Base-by-base conservation (phyloP, 176 grass and related monocot genomes). In the Lolium rigidum region DNA sequence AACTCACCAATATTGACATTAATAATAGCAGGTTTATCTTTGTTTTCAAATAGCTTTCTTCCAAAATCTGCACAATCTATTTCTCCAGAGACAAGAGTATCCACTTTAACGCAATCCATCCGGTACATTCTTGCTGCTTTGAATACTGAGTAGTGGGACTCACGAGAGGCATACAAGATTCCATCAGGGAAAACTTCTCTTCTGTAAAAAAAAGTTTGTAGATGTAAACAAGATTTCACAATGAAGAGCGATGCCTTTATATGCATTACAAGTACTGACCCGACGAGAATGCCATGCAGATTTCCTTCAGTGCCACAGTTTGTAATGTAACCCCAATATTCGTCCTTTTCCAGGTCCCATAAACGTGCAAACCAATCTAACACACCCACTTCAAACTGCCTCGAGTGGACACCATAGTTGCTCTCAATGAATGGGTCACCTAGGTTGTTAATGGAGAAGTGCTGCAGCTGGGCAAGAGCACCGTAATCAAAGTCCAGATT, bases 271-370 rank as follows among this genome's bases (percentile, higher is more conserved):
- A 41, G 41, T 50, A 87, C 87, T 83, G 20, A 95, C 93, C 93
- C 88, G 3, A 90, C 83, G 81, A 95, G 90, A 56, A 95, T 84
- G 3, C 93, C 93, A 74, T 92, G 93, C 35, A 95, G 61, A 77
- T 95, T 95, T 47, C 90, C 93, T 76, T 95, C 90, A 0, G 93
- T 95, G 21, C 93, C 90, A 8, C 93, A 88, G 62, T 88, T 95
- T 26, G 90, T 92, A 72, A 95, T 89, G 87, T 95, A 95, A 17
- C 93, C 93, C 93, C 92, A 95, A 12, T 95, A 95, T 44, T 88
- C 83, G n/a, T 90, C 11, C 65, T 79, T 92, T 58, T 90, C 86
- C 15, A 92, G 24, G 9, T 95, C 90, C 93, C 93, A 95, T 2
- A 95, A 57, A 17, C 83, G 74, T 69, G 93, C 93, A 66, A 95